Evolutionary conservation across 805 yeast genomes (phyloP).

Genomic region (Kodamaea laetipori): DNA sequence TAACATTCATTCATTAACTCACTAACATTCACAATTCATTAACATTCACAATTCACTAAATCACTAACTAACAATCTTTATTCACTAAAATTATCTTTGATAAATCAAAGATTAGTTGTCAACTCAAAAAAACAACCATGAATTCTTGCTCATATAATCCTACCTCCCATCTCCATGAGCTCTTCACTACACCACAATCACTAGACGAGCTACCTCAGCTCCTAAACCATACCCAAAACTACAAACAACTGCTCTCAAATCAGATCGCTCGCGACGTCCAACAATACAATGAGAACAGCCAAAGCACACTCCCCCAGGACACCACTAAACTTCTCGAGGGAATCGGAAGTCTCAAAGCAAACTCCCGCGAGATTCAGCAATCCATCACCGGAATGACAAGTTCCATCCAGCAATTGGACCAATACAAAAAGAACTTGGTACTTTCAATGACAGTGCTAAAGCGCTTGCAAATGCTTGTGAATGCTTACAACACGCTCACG

Average conservation of each 20-base stretch:
- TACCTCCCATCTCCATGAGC: conserved; percentile 7
- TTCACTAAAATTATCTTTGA: too few relatives aligned
- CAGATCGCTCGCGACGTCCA: conserved; percentile 44
- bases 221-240: conserved; percentile 49
- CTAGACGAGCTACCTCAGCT: conserved; percentile 54
- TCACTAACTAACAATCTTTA: too few relatives aligned
- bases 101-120: background rate
- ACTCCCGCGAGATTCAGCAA: conserved; percentile 57
- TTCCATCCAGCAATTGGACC: conserved; percentile 76
- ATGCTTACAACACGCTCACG: conserved; percentile 66
- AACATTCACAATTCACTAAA: too few relatives aligned
- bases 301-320: conserved; percentile 29
- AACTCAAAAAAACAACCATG: too few relatives aligned
- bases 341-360: conserved; percentile 48
- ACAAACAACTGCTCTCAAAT: conserved; percentile 51
- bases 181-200: conserved; percentile 44
- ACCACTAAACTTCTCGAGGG: conserved; percentile 44
- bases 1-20: too few relatives aligned
- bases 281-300: conserved; percentile 31
- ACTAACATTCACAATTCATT: too few relatives aligned
- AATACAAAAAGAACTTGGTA: conserved; percentile 80
- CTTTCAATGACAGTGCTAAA: conserved; percentile 83
- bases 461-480: conserved; percentile 81
- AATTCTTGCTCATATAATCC: conserved; percentile 1
- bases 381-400: conserved; percentile 71